These are phyloP conservation scores for Backusella luteola DNA, from an alignment of 192 early-diverging fungal species.

Conservation along the genomic window DNA sequence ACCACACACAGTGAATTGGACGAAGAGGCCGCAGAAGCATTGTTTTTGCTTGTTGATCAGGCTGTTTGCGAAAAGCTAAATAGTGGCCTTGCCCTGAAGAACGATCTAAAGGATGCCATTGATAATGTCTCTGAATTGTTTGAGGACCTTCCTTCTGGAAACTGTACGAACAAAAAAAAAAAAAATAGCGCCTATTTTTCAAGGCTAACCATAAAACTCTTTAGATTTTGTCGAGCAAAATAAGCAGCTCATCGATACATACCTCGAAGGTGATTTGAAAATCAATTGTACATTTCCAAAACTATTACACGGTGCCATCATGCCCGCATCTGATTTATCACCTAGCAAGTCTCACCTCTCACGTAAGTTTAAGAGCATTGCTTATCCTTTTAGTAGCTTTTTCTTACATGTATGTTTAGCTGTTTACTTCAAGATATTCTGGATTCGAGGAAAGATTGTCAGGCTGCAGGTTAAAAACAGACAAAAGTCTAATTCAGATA, in stretches of 20 bases:
- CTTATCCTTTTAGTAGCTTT: background rate
- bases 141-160: slow-evolving; percentile 47
- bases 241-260: background rate
- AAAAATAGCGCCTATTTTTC: background rate
- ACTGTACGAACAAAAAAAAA: slow-evolving; percentile 32
- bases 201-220: background rate
- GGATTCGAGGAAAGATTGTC: slow-evolving; percentile 55
- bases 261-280: background rate
- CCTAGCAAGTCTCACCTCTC: slow-evolving; percentile 8
- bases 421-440: slow-evolving; percentile 57
- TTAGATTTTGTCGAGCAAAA: background rate
- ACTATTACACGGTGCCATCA: background rate
- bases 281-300: background rate
- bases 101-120: slow-evolving; percentile 59
- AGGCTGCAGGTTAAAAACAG: slow-evolving; percentile 49
- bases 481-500: slow-evolving; percentile 46
- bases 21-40: slow-evolving; percentile 46
- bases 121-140: slow-evolving; percentile 54
- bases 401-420: slow-evolving; percentile 13
- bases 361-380: background rate
- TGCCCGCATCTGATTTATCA: background rate
- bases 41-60: slow-evolving; percentile 52
- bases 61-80: slow-evolving; percentile 40
- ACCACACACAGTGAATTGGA: slow-evolving; percentile 48
- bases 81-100: slow-evolving; percentile 40